These are phyloP conservation scores for Tylopilus sp. DNA, from an alignment of 768 basidiomycete genomes.

Conservation along the genomic window DNA sequence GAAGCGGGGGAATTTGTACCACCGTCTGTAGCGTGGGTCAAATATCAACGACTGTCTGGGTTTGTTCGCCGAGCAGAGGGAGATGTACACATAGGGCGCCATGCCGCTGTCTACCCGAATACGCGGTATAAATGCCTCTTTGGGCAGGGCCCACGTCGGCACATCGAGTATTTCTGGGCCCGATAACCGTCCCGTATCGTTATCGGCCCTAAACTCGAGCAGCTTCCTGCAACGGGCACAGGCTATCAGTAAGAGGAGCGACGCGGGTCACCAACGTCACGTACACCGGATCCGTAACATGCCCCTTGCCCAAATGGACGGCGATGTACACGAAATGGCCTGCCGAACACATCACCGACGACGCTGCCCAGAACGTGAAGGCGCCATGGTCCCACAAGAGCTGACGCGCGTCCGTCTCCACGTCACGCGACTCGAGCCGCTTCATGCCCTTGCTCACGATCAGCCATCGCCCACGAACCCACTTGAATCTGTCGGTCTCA, in stretches of 20 bases:
- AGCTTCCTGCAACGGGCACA: conserved; percentile 15
- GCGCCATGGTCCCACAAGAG: conserved; percentile 15
- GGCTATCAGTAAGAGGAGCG: too few relatives aligned
- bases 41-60: conserved; percentile 16
- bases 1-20: conserved; percentile 22
- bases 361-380: conserved; percentile 8
- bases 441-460: conserved; percentile 15
- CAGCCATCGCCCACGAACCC: conserved; percentile 20
- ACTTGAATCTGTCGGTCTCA: conserved; percentile 9
- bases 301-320: conserved; percentile 8
- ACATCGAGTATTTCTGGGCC: conserved; percentile 13
- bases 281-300: conserved; percentile 14
- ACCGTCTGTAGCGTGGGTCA: conserved; percentile 11
- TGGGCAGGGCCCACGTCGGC: conserved; percentile 10
- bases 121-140: conserved; percentile 11
- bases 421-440: conserved; percentile 7
- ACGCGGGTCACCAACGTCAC: conserved; percentile 2
- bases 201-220: conserved; percentile 16
- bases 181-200: conserved; percentile 13
- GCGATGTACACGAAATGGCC: conserved; percentile 17
- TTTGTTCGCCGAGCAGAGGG: conserved; percentile 8
- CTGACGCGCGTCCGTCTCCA: conserved; percentile 13
- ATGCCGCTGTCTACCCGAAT: conserved; percentile 10
- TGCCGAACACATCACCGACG: conserved; percentile 3
- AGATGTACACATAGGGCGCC: conserved; percentile 15